Percentiles rank a stretch among this genome's conserved stretches.
Evolutionary conservation across 768 basidiomycete genomes (phyloP).

Genomic region (Mycena haematopus): DNA sequence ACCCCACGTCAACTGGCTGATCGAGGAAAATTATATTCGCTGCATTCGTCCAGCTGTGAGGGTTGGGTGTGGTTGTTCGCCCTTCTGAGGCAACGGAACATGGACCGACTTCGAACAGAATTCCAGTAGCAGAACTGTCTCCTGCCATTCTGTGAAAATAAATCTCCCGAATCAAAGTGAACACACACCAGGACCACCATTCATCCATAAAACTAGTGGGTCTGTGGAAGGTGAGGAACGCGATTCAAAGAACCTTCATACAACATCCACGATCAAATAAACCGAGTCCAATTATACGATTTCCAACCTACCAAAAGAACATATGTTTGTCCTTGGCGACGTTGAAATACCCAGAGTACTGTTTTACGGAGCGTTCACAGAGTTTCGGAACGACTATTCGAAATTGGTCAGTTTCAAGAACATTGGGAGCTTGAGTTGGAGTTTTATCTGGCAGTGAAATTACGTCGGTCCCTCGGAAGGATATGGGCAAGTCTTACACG

Average conservation of each 20-base stretch:
- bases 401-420: constrained; percentile 10
- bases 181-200: constrained; percentile 51
- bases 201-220: constrained; percentile 73
- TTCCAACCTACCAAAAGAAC: constrained; percentile 60
- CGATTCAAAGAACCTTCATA: constrained; percentile 67
- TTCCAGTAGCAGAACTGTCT: constrained; percentile 51
- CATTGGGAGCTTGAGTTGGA: background rate
- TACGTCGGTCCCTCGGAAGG: background rate
- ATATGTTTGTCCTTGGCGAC: constrained; percentile 60
- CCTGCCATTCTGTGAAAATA: constrained; percentile 12
- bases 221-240: constrained; percentile 60
- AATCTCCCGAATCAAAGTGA: too few species aligned
- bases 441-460: background rate
- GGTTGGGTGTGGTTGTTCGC: constrained; percentile 37
- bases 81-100: constrained; percentile 64
- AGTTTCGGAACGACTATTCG: constrained; percentile 19
- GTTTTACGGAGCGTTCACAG: constrained; percentile 21
- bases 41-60: constrained; percentile 52
- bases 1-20: constrained; percentile 52
- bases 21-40: constrained; percentile 46
- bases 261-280: background rate
- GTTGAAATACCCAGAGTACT: constrained; percentile 65
- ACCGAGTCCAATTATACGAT: background rate
- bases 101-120: constrained; percentile 77
- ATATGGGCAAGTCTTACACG: constrained; percentile 6